Base-by-base conservation (phyloP, 108 stramenopile genomes). In the Pseudonitzschia multiseries region DNA sequence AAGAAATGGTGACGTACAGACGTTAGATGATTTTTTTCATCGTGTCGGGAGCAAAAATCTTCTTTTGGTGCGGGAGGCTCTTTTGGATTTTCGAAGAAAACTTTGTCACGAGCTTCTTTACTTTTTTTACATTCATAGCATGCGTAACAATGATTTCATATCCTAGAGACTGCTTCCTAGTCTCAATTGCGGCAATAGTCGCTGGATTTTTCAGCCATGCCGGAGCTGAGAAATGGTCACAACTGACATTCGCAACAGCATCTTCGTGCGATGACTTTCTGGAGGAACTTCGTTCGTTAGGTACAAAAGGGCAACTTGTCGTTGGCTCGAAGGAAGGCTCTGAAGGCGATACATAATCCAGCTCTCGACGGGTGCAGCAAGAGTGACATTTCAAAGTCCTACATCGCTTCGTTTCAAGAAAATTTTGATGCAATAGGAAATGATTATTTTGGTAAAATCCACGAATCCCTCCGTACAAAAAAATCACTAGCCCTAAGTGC, bases 311-410 rank as follows among this genome's bases (percentile, higher is more conserved):
- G 61, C 3, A 62, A 62, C 29, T 62, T 62, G 36, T 62, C 61
- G 4, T 40, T 33, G 36, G 61, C 61, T 62, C 61, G 61, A 40
- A 40, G 61, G 20, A 62, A 62, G 29, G 61, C 61, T 36, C 61
- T 62, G 20, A 33, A 62, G 32, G 61, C 26, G 29, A 26, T 62
- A 14, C 33, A n/a, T 8, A n/a, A 62, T 27, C 15, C 24, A 31
- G 14, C 29, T 40, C 33, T 15, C 32, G 13, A 12, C 31, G 9
- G 15, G 15, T 62, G 32, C 14, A 62, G 29, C 26, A 40, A 62
- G 61, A 62, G 15, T 62, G 33, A 62, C 31, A 62, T 62, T n/a
- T 21, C 61, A 26, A 62, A 33, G 32, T 31, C 31, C 1, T 62
- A 62, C 31, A 28, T 62, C 20, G 61, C 10, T 40, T 10, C 61